A percentile compares a stretch with the other conserved stretches of the same genome.
Conservation (phyloP, 768 basidiomycete genomes). For the Pholiota microspora region DNA sequence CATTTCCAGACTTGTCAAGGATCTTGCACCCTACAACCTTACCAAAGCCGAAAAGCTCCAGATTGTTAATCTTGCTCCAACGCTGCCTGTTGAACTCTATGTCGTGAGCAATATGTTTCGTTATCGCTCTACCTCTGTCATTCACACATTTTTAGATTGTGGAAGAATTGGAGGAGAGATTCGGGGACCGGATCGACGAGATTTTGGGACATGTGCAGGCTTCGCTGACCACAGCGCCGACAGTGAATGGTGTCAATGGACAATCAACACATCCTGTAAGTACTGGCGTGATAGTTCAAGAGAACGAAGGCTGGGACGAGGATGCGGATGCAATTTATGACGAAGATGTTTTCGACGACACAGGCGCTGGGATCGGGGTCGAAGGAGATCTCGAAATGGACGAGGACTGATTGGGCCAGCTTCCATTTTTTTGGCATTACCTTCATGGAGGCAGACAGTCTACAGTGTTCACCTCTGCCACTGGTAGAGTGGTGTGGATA, state of each 20-base stretch:
- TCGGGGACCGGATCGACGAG: slow-evolving; percentile 66
- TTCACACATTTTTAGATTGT: slow-evolving; percentile 59
- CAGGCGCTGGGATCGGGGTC: slow-evolving; percentile 61
- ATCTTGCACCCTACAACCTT: slow-evolving; percentile 64
- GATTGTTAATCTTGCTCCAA: slow-evolving; percentile 87
- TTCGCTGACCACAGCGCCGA: slow-evolving; percentile 10
- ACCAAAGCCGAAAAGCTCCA: slow-evolving; percentile 94
- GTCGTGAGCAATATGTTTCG: slow-evolving; percentile 46
- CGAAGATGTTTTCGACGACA: slow-evolving; percentile 62
- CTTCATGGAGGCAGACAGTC: no score
- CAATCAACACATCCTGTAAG: background rate
- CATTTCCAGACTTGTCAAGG: slow-evolving; percentile 63
- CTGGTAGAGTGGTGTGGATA: no score
- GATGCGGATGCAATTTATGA: slow-evolving; percentile 43
- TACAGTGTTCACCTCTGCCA: no score
- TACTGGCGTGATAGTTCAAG: slow-evolving; percentile 21
- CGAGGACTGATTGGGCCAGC: slow-evolving; percentile 25
- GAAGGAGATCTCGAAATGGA: slow-evolving; percentile 75
- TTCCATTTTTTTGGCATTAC: background rate
- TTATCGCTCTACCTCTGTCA: background rate
- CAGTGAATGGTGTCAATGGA: slow-evolving; percentile 10
- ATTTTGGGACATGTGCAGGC: slow-evolving; percentile 56
- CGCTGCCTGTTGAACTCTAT: slow-evolving; percentile 81
- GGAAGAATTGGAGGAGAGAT: slow-evolving; percentile 86
- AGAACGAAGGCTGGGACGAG: slow-evolving; percentile 32